phyloP scores from a whole-genome alignment of 768 basidiomycete genomes.

The Boletus speciosus region DNA sequence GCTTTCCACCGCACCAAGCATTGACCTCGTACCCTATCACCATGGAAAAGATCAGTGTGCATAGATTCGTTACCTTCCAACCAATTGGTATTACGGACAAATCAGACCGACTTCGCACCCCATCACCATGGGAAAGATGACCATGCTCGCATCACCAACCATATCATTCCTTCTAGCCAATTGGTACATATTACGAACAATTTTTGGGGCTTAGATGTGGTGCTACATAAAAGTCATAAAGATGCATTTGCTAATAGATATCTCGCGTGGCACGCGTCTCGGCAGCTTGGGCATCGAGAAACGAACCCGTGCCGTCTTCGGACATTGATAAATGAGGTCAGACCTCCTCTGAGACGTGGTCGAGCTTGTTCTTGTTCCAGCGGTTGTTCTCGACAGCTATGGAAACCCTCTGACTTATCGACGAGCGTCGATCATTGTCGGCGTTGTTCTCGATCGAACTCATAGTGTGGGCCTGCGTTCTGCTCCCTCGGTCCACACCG shows the following conservation, averaged over 20 bases:
- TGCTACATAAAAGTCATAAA: neutral
- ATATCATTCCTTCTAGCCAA: too few relatives aligned
- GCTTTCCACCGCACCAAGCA: too few relatives aligned
- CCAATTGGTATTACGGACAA: too few relatives aligned
- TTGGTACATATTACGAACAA: too few relatives aligned
- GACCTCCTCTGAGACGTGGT: neutral
- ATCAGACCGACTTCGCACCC: too few relatives aligned
- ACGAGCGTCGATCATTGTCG: neutral
- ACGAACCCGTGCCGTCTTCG: neutral
- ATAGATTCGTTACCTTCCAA: too few relatives aligned
- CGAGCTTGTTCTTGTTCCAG: constrained; percentile 9
- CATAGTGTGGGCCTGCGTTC: neutral
- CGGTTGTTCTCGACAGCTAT: neutral
- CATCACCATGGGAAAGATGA: too few relatives aligned
- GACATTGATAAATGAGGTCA: neutral
- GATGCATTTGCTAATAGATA: neutral
- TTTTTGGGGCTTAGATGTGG: neutral
- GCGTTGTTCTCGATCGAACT: neutral
- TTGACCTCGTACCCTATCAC: too few relatives aligned
- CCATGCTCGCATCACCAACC: too few relatives aligned
- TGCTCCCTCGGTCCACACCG: neutral
- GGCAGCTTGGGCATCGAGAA: neutral
- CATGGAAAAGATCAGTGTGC: too few relatives aligned
- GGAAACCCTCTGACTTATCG: neutral
- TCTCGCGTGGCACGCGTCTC: neutral